phyloP scores from a whole-genome alignment of 2,329 filamentous ascomycete genomes.

The Cytospora piceicola region DNA sequence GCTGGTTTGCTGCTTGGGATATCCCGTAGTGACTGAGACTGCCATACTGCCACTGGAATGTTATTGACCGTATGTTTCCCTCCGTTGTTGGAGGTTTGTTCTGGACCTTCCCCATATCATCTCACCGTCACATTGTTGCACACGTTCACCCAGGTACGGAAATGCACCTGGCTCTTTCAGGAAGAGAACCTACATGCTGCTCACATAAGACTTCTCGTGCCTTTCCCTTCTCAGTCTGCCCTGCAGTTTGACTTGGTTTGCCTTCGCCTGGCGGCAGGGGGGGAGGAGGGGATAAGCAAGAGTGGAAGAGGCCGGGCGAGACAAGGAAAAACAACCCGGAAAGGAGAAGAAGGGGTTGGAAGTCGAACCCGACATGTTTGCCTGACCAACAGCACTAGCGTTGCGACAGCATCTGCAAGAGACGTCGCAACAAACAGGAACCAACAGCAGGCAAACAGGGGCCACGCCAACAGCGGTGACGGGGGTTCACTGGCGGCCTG shows the following conservation, averaged over 20 bases:
- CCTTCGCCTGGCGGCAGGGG: too few species aligned
- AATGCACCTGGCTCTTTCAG: not conserved
- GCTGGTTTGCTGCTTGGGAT: not conserved
- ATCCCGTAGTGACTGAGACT: not conserved
- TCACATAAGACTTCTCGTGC: not conserved
- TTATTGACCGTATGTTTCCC: not conserved
- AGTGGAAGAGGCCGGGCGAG: conserved; percentile 3
- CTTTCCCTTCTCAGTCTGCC: not conserved
- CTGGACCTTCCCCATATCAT: not conserved
- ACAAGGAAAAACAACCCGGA: too few species aligned
- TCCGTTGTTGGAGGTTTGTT: not conserved
- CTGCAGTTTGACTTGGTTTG: not conserved
- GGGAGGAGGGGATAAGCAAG: not conserved
- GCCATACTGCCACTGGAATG: not conserved
- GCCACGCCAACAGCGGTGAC: conserved; percentile 2
- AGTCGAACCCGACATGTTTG: conserved; percentile 14
- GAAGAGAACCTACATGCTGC: not conserved
- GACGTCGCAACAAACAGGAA: conserved; percentile 8
- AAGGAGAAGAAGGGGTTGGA: not conserved
- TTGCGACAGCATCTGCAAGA: conserved; percentile 15
- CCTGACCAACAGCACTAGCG: conserved; percentile 16
- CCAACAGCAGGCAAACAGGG: not conserved
- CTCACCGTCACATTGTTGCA: not conserved
- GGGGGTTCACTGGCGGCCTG: conserved; percentile 13
- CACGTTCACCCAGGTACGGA: not conserved